Conservation (phyloP, 305 asterid genomes). For the Withania somnifera region DNA sequence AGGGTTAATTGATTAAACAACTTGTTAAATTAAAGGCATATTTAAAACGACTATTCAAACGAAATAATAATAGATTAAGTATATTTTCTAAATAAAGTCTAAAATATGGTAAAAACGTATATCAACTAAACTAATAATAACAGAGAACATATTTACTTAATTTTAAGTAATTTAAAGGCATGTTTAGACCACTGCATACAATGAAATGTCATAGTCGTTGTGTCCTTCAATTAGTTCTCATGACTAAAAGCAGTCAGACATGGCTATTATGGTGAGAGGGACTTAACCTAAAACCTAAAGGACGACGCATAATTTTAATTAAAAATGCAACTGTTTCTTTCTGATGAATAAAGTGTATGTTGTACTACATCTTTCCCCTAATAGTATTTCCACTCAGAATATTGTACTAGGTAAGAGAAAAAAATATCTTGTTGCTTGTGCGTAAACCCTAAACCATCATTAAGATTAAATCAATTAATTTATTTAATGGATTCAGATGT, state of each 20-base stretch:
- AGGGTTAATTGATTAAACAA: no score
- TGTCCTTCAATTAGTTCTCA: constrained; percentile 84
- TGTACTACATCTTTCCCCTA: not conserved
- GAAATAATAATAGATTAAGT: no score
- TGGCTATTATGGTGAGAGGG: constrained; percentile 66
- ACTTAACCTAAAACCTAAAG: constrained; percentile 34
- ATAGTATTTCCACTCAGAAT: not conserved
- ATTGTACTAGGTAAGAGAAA: constrained; percentile 2
- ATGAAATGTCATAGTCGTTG: constrained; percentile 64
- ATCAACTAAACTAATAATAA: no score
- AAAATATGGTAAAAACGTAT: no score
- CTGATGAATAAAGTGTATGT: not conserved
- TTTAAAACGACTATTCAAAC: no score
- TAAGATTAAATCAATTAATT: constrained; percentile 2
- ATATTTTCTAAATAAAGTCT: no score
- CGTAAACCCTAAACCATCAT: not conserved
- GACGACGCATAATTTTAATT: not conserved
- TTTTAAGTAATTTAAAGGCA: not conserved
- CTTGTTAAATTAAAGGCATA: no score
- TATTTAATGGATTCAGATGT: constrained; percentile 13
- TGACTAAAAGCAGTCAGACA: constrained; percentile 50
- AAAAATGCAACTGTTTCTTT: not conserved
- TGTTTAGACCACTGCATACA: not conserved
- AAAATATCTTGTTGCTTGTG: constrained; percentile 1
- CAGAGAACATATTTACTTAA: no score